Evolutionary conservation across 768 basidiomycete genomes (phyloP), one percentile per base, ranked within the genome.

Genomic region (Paxillus rubicundulus): DNA sequence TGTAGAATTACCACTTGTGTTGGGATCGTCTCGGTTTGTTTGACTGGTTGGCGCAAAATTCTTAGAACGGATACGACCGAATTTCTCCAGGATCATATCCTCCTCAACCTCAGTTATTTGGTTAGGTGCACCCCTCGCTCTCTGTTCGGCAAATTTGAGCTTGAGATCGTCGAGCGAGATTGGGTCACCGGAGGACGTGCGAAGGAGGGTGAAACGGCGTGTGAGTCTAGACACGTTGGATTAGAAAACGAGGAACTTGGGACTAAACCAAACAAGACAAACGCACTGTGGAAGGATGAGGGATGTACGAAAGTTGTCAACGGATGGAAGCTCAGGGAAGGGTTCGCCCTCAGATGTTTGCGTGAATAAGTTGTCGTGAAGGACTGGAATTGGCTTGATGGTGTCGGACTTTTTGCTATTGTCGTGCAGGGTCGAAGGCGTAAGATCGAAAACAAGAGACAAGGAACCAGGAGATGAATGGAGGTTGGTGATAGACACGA

Each of bases 221-320:
- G 87, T 80, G 54, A 93, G 82, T 65, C 91, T 93, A 68, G 55
- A 54, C 63, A 47, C 21, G 42, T 54, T 28, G 58, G 34, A 40
- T 33, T 48, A 53, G 50, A 58, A 62, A 55, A 52, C 54, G 32
- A 40, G 18, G 33, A 27, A 49, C 30, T 47, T 53, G 16, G 39
- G 40, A 43, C 12, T 20, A 28, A 55, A 53, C 4, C 45, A 53
- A 46, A 55, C 44, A 50, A 60, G 18, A 50, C 45, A 55, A 38
- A 76, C 87, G 74, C 71, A 93, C 91, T 87, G 88, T 67, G 89
- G 89, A 45, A 93, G 72, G 61, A 93, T 91, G 65, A 87, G 79
- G 54, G 89, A 91, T 28, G 91, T 90, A 62, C 91, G 86, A 74
- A 93, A 93, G 70, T 90, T 83, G 74, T 80, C 82, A 40, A 77